Percentiles rank a stretch among this genome's conserved stretches.
phyloP scores from a whole-genome alignment of 2,329 filamentous ascomycete genomes.

The Colletotrichum cuscutae region DNA sequence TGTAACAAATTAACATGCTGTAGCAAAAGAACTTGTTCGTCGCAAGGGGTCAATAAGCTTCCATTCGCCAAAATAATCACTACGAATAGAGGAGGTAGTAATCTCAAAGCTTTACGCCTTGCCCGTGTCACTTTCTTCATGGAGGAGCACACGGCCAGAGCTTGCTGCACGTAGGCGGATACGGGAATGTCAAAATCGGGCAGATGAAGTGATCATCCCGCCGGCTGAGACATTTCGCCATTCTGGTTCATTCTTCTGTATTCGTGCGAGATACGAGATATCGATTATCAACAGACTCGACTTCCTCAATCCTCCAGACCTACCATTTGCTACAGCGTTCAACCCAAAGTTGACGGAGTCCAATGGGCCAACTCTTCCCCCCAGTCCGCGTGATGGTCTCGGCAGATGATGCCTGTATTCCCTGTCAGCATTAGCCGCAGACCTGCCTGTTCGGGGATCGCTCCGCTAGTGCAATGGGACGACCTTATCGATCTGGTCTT shows the following conservation, averaged over 20 bases:
- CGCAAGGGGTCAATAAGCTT: background rate
- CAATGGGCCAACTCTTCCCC: background rate
- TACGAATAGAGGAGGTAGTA: conserved; percentile 26
- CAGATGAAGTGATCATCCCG: background rate
- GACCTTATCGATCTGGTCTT: conserved; percentile 16
- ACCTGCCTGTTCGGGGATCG: conserved; percentile 30
- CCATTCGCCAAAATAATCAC: background rate
- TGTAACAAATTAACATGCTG: background rate
- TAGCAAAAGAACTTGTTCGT: background rate
- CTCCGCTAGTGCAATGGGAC: conserved; percentile 19
- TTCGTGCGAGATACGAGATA: background rate
- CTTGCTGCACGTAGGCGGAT: background rate
- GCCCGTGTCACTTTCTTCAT: conserved; percentile 15
- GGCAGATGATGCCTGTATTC: conserved; percentile 22
- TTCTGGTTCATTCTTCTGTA: background rate
- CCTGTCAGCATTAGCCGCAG: conserved; percentile 14
- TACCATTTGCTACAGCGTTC: background rate
- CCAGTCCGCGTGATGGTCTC: conserved; percentile 11
- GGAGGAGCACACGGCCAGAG: background rate
- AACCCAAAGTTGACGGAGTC: no score
- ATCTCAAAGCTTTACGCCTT: no score
- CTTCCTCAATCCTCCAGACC: background rate
- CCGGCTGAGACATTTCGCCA: background rate
- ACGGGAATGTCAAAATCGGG: background rate
- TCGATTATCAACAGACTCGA: background rate